Conservation (phyloP, 805 yeast species). For the Ogataea saltuana region DNA sequence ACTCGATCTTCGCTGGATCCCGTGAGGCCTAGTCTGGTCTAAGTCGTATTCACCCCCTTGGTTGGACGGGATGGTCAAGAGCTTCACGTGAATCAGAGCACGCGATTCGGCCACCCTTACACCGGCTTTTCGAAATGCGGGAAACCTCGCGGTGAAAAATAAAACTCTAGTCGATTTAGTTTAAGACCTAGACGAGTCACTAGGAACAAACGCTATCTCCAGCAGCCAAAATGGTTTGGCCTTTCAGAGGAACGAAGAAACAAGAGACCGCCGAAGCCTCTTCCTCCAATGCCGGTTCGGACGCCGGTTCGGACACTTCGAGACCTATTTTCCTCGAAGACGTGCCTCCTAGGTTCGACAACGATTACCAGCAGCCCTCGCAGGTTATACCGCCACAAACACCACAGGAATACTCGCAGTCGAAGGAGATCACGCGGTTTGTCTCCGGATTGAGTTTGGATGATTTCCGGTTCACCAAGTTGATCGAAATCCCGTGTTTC, state of each 20-base stretch:
- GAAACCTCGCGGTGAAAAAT: too few relatives aligned
- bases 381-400: slow-evolving; percentile 20
- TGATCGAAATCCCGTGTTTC: slow-evolving; percentile 70
- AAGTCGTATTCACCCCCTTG: too few relatives aligned
- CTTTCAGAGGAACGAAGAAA: slow-evolving; percentile 15
- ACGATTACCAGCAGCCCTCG: slow-evolving; percentile 9
- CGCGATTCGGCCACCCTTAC: too few relatives aligned
- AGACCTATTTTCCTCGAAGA: slow-evolving; percentile 47
- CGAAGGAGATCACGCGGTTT: slow-evolving; percentile 24
- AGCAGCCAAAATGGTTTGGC: slow-evolving; percentile 29
- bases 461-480: slow-evolving; percentile 53
- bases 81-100: too few relatives aligned
- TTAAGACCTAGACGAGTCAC: too few relatives aligned
- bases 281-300: slow-evolving; percentile 9
- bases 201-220: neutral
- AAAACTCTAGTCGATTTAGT: too few relatives aligned
- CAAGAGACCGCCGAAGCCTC: slow-evolving; percentile 6
- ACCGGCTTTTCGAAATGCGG: too few relatives aligned
- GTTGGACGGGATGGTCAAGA: too few relatives aligned
- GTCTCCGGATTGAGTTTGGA: slow-evolving; percentile 40
- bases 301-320: slow-evolving; percentile 5
- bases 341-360: slow-evolving; percentile 48
- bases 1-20: too few relatives aligned
- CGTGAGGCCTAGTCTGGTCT: too few relatives aligned
- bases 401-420: slow-evolving; percentile 17